A percentile compares a stretch with the other conserved stretches of the same genome.
Conservation (phyloP, 305 asterid genomes). For the Rubia peregrina region DNA sequence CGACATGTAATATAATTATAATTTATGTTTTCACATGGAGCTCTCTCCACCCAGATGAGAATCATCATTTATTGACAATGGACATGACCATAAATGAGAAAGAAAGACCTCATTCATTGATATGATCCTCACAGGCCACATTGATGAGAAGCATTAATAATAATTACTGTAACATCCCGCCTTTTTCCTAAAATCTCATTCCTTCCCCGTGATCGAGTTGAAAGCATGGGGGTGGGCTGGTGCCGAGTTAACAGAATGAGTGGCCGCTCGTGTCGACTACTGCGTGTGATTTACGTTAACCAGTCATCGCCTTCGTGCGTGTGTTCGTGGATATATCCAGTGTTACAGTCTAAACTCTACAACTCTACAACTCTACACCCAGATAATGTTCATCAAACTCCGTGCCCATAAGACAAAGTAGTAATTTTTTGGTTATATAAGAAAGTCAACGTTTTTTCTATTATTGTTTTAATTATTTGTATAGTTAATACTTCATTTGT, state of each 20-base stretch:
- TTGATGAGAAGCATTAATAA: background rate
- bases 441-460: no score
- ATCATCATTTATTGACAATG: no score
- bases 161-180: background rate
- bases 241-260: background rate
- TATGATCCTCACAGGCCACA: background rate
- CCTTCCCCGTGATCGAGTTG: conserved; percentile 6
- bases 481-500: no score
- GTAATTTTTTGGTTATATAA: no score
- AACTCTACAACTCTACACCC: background rate
- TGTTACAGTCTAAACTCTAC: background rate
- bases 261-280: conserved; percentile 22
- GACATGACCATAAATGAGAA: background rate
- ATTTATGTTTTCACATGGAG: no score
- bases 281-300: conserved; percentile 10
- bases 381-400: background rate
- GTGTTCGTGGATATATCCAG: background rate
- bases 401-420: background rate
- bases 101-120: background rate
- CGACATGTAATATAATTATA: no score
- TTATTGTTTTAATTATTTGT: no score
- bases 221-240: conserved; percentile 1
- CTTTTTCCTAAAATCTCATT: background rate
- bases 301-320: background rate
- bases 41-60: no score